Evolutionary conservation across 2,329 filamentous ascomycete genomes (phyloP).

Genomic region (Coleophoma cylindrospora): DNA sequence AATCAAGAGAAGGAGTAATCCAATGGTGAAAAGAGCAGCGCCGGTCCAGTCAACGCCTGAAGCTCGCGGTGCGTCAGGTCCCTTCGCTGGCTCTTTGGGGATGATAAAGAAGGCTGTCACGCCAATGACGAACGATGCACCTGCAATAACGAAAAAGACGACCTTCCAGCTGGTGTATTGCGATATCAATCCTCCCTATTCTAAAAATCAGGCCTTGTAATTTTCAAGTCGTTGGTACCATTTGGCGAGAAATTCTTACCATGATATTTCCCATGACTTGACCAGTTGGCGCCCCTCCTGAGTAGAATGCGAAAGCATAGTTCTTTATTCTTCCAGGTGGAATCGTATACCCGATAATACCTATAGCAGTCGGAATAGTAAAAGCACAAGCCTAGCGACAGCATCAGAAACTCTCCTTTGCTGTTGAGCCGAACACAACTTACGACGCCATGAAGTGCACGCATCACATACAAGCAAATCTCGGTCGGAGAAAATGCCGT

Average conservation of each 20-base stretch:
- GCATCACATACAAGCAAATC: slow-evolving; percentile 62
- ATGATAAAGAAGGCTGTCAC: slow-evolving; percentile 54
- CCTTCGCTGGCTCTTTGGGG: slow-evolving; percentile 39
- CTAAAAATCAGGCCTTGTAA: not conserved
- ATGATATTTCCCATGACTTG: slow-evolving; percentile 54
- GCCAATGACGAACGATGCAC: slow-evolving; percentile 52
- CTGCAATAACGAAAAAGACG: slow-evolving; percentile 61
- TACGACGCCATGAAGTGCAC: slow-evolving; percentile 60
- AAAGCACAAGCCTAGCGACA: slow-evolving; percentile 40
- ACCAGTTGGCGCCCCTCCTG: slow-evolving; percentile 60
- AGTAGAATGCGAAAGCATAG: slow-evolving; percentile 63
- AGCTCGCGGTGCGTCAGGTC: slow-evolving; percentile 9
- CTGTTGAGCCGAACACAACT: slow-evolving; percentile 5
- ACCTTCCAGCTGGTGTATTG: slow-evolving; percentile 61
- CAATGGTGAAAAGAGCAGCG: slow-evolving; percentile 55
- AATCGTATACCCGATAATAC: slow-evolving; percentile 64
- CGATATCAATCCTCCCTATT: slow-evolving; percentile 56
- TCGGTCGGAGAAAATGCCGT: slow-evolving; percentile 63
- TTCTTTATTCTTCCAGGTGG: slow-evolving; percentile 64
- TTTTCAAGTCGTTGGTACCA: too few relatives aligned
- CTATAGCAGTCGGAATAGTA: slow-evolving; percentile 67
- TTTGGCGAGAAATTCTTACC: slow-evolving; percentile 3
- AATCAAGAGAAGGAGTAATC: slow-evolving; percentile 58
- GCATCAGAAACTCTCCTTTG: not conserved
- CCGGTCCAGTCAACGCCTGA: slow-evolving; percentile 62